Percentiles rank a stretch among this genome's conserved stretches.
Evolutionary conservation across 176 grass and related monocot species (phyloP).

Genomic region (Tillandsia fasciculata): DNA sequence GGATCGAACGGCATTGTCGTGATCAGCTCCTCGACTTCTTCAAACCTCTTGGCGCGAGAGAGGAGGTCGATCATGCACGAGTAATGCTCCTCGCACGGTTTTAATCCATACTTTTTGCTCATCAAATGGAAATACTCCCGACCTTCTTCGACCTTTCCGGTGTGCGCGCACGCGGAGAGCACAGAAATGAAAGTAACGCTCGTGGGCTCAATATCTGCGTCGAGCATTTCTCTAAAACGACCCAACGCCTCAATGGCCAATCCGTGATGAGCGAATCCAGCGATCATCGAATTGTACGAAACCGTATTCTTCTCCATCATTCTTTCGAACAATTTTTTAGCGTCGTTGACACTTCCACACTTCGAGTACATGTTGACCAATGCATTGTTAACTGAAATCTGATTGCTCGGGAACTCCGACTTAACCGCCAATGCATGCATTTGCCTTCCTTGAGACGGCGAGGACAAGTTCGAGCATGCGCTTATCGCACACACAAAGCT

Average conservation of each 20-base stretch:
- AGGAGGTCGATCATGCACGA: conserved; percentile 42
- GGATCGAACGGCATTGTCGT: conserved; percentile 31
- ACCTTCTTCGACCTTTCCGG: conserved; percentile 26
- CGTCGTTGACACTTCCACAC: conserved; percentile 30
- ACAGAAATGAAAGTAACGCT: conserved; percentile 36
- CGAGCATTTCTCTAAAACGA: conserved; percentile 31
- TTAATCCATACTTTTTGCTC: conserved; percentile 21
- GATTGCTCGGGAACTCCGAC: conserved; percentile 23
- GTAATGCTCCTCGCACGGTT: conserved; percentile 36
- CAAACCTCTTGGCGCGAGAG: conserved; percentile 34
- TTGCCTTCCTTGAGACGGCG: conserved; percentile 33
- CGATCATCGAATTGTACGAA: conserved; percentile 41
- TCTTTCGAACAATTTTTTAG: conserved; percentile 30
- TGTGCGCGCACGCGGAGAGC: conserved; percentile 38
- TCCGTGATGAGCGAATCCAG: conserved; percentile 33
- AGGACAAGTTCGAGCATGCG: conserved; percentile 29
- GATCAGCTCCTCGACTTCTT: conserved; percentile 22
- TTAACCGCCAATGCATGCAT: conserved; percentile 42
- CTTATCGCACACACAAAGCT: conserved; percentile 40
- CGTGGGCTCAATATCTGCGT: conserved; percentile 19
- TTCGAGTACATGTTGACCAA: conserved; percentile 29
- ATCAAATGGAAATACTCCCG: conserved; percentile 32
- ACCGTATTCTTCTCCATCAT: conserved; percentile 26
- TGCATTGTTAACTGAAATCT: conserved; percentile 30
- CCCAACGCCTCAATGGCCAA: conserved; percentile 23